Conservation (phyloP, 306 rosid species). For the Calophaca sinica region DNA sequence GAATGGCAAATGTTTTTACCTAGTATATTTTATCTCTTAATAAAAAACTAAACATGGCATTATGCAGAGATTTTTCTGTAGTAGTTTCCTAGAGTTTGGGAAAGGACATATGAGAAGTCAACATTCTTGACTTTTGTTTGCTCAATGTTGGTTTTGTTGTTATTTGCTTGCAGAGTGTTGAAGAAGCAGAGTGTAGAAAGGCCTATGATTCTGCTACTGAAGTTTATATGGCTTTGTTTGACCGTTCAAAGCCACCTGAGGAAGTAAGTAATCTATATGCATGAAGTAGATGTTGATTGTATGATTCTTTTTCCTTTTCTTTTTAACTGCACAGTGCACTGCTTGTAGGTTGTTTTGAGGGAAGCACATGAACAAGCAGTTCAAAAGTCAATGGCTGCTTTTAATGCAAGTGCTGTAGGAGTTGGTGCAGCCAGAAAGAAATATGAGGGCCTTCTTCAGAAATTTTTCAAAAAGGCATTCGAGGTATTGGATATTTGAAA, state of each 20-base stretch:
- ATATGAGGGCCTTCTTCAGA: constrained; percentile 76
- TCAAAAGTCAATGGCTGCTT: constrained; percentile 74
- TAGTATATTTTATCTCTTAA: background rate
- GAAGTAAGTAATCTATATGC: constrained; percentile 69
- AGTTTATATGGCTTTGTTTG: constrained; percentile 77
- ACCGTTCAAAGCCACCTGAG: constrained; percentile 81
- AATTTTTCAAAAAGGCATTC: constrained; percentile 74
- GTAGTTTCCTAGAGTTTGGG: constrained; percentile 22
- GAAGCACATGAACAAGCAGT: constrained; percentile 94
- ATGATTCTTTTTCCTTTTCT: background rate
- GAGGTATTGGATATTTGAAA: constrained; percentile 65
- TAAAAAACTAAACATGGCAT: constrained; percentile 3
- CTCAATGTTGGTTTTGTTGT: constrained; percentile 24
- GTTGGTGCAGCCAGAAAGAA: constrained; percentile 85
- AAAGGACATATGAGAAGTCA: background rate
- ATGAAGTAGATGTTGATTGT: constrained; percentile 36
- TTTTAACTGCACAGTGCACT: constrained; percentile 48
- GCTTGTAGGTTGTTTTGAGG: constrained; percentile 75
- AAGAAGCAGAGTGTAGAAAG: constrained; percentile 88
- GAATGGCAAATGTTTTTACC: no score
- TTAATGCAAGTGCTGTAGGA: constrained; percentile 84
- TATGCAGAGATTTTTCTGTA: background rate
- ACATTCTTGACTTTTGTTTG: constrained; percentile 11
- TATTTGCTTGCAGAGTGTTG: constrained; percentile 78
- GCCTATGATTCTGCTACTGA: constrained; percentile 85